phyloP scores from a whole-genome alignment of 2,329 filamentous ascomycete species.

The Dothidotthia symphoricarpi region DNA sequence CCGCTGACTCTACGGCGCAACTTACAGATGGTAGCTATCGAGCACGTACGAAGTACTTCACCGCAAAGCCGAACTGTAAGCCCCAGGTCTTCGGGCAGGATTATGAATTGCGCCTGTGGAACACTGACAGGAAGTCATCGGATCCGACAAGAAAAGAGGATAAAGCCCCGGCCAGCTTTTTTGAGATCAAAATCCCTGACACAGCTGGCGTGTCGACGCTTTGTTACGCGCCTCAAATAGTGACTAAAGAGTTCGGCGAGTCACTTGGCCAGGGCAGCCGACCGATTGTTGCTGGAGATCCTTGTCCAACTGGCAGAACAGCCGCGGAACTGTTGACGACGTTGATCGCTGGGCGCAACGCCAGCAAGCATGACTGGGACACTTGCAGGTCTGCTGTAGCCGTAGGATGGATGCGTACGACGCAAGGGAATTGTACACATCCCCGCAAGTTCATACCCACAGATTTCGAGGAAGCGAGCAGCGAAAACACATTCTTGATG shows the following conservation, averaged over 20 bases:
- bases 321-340: slow-evolving; percentile 11
- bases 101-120: neutral
- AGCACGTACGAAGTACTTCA: slow-evolving; percentile 36
- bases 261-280: too few relatives aligned
- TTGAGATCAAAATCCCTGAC: too few relatives aligned
- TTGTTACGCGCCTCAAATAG: too few relatives aligned
- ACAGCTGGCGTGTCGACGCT: too few relatives aligned
- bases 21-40: slow-evolving; percentile 8
- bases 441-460: neutral
- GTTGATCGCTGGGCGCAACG: slow-evolving; percentile 7
- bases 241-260: too few relatives aligned
- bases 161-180: too few relatives aligned
- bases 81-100: slow-evolving; percentile 12
- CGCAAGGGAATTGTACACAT: slow-evolving; percentile 6
- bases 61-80: slow-evolving; percentile 35
- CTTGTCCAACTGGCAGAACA: slow-evolving; percentile 2
- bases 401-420: slow-evolving; percentile 25
- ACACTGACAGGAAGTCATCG: too few relatives aligned
- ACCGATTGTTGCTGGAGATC: too few relatives aligned
- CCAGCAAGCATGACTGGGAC: slow-evolving; percentile 10
- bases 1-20: slow-evolving; percentile 2
- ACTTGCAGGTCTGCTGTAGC: slow-evolving; percentile 17
- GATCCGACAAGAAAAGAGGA: too few relatives aligned
- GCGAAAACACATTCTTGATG: slow-evolving; percentile 1
- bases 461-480: neutral